Conservation (phyloP, 2,329 filamentous ascomycete species). For the Drechslerella dactyloides region DNA sequence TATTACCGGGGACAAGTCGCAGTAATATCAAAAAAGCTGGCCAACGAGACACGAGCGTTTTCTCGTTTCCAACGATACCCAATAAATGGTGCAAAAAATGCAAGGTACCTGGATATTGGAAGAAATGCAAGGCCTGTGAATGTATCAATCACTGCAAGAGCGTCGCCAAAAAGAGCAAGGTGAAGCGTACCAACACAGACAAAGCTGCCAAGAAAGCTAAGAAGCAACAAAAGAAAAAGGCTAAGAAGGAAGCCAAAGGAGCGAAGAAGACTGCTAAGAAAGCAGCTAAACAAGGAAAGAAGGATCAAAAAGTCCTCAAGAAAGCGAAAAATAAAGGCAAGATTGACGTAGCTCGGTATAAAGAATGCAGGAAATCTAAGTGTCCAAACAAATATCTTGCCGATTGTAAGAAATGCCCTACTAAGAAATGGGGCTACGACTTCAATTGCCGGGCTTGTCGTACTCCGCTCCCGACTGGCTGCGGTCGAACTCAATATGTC, state of each 20-base stretch:
- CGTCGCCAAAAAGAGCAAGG: background rate
- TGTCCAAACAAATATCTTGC: slow-evolving; percentile 4
- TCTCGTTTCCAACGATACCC: background rate
- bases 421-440: background rate
- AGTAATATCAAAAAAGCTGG: background rate
- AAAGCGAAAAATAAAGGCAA: too few relatives aligned
- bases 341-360: too few relatives aligned
- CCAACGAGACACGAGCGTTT: background rate
- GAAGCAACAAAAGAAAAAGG: background rate
- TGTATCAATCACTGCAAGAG: background rate
- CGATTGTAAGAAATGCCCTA: background rate
- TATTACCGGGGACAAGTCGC: background rate
- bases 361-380: background rate
- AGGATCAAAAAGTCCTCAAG: background rate
- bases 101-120: background rate
- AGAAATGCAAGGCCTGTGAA: background rate
- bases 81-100: slow-evolving; percentile 1
- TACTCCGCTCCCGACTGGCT: background rate
- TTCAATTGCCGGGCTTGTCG: background rate
- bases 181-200: background rate
- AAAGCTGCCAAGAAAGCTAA: slow-evolving; percentile 2
- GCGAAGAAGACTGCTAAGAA: background rate
- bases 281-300: background rate
- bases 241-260: slow-evolving; percentile 1
- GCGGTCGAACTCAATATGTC: background rate